Conservation (phyloP, 345 rosid species). For the Salix koriyanagi region DNA sequence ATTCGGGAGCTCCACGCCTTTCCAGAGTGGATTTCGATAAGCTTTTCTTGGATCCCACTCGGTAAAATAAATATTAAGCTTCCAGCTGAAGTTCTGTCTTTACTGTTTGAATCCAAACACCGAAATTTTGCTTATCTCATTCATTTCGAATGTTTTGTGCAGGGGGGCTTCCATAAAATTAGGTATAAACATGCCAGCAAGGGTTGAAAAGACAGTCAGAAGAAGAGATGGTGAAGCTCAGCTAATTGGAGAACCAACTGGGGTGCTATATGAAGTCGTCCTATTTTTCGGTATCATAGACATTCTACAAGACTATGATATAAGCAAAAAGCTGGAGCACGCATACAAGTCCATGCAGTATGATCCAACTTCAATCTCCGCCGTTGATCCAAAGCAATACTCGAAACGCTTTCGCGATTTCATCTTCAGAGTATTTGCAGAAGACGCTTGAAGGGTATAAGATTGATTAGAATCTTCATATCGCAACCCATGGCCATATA, state of each 20-base stretch:
- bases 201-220: slow-evolving; percentile 77
- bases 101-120: background rate
- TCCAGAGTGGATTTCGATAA: slow-evolving; percentile 57
- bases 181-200: slow-evolving; percentile 73
- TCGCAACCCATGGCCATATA: slow-evolving; percentile 17
- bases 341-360: slow-evolving; percentile 95
- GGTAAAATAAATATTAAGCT: slow-evolving; percentile 36
- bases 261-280: slow-evolving; percentile 67
- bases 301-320: slow-evolving; percentile 95
- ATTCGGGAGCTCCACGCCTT: slow-evolving; percentile 39
- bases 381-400: slow-evolving; percentile 95
- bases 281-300: slow-evolving; percentile 86
- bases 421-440: slow-evolving; percentile 71
- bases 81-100: background rate
- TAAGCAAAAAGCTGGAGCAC: slow-evolving; percentile 98
- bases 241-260: slow-evolving; percentile 85
- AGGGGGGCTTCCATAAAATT: slow-evolving; percentile 65
- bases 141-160: slow-evolving; percentile 19
- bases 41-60: slow-evolving; percentile 50
- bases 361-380: slow-evolving; percentile 94
- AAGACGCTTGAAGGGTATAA: slow-evolving; percentile 50
- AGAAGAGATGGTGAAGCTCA: slow-evolving; percentile 57
- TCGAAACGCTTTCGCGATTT: slow-evolving; percentile 88
- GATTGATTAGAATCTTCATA: slow-evolving; percentile 15
- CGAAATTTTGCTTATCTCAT: background rate